phyloP scores from a whole-genome alignment of 352 stramenopile species.

The Globisporangium solare region DNA sequence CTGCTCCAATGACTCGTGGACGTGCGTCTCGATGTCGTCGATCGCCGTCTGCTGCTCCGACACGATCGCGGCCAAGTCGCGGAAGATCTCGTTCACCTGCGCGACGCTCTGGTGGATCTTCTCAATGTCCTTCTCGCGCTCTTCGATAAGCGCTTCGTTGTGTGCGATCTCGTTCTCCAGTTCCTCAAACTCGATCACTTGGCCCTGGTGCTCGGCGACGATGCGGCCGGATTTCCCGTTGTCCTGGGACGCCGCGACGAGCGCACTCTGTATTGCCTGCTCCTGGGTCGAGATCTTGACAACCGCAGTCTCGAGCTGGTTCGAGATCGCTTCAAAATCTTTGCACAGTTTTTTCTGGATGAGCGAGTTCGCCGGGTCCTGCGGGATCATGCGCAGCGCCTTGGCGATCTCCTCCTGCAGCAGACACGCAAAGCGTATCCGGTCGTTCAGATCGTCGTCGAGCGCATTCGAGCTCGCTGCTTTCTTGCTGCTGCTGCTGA shows the following conservation, averaged over 20 bases:
- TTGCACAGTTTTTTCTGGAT: conserved; percentile 80
- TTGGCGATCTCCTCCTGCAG: conserved; percentile 81
- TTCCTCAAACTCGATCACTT: conserved; percentile 76
- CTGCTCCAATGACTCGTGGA: conserved; percentile 80
- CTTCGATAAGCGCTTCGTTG: conserved; percentile 87
- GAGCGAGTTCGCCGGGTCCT: conserved; percentile 55
- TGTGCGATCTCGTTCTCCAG: conserved; percentile 83
- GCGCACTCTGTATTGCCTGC: conserved; percentile 49
- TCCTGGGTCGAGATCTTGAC: conserved; percentile 60
- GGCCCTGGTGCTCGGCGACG: conserved; percentile 62
- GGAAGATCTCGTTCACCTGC: conserved; percentile 90
- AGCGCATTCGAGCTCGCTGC: conserved; percentile 15
- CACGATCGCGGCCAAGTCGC: conserved; percentile 82
- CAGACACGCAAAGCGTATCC: conserved; percentile 79
- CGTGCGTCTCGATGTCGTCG: conserved; percentile 82
- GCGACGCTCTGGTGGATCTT: conserved; percentile 88
- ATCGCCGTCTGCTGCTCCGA: conserved; percentile 81
- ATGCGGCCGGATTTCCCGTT: conserved; percentile 30
- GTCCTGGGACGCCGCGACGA: conserved; percentile 21
- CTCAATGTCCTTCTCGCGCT: conserved; percentile 82
- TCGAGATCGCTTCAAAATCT: conserved; percentile 77
- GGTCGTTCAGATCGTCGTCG: conserved; percentile 79
- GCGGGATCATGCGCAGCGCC: conserved; percentile 45
- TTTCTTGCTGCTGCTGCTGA: conserved; percentile 5
- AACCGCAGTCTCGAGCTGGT: conserved; percentile 62